Evolutionary conservation across 1,284 basidiomycete genomes (phyloP).

Genomic region (Trametes pubescens): DNA sequence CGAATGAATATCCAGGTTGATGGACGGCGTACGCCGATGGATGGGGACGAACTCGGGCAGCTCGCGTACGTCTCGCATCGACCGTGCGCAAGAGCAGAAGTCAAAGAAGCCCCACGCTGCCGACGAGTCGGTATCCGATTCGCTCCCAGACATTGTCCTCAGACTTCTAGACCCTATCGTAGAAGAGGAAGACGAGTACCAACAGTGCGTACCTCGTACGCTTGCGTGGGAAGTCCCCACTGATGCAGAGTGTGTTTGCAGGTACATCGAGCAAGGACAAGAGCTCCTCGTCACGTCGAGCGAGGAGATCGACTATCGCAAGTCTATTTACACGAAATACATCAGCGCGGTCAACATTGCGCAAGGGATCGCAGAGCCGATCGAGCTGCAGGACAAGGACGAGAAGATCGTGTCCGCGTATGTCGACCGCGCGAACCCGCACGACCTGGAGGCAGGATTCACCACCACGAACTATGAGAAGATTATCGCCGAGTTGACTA

Average conservation of each 20-base stretch:
- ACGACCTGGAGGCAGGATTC: slow-evolving; percentile 41
- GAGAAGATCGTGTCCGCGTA: slow-evolving; percentile 48
- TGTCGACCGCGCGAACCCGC: slow-evolving; percentile 48
- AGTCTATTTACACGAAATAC: slow-evolving; percentile 56
- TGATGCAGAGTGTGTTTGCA: slow-evolving; percentile 35
- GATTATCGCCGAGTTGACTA: slow-evolving; percentile 38
- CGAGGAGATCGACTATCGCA: slow-evolving; percentile 58
- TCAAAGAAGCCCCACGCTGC: slow-evolving; percentile 40
- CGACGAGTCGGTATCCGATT: slow-evolving; percentile 52
- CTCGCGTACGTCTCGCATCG: slow-evolving; percentile 50
- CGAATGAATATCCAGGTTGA: slow-evolving; percentile 55
- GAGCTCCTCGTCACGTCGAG: slow-evolving; percentile 58
- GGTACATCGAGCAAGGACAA: slow-evolving; percentile 77
- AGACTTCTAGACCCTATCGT: slow-evolving; percentile 74
- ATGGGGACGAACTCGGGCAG: slow-evolving; percentile 61
- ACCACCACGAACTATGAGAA: slow-evolving; percentile 51
- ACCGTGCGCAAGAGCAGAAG: slow-evolving; percentile 45
- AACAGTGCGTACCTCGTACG: slow-evolving; percentile 58
- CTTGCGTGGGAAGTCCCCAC: too few species aligned
- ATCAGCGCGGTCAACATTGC: slow-evolving; percentile 58
- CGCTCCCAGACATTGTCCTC: slow-evolving; percentile 70
- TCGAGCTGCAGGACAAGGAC: slow-evolving; percentile 48
- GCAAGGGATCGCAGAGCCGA: slow-evolving; percentile 47
- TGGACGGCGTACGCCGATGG: slow-evolving; percentile 78
- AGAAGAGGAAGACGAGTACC: slow-evolving; percentile 81